These are phyloP conservation scores for Coprinellus aureogranulatus DNA, from an alignment of 768 basidiomycete species.

Conservation along the genomic window DNA sequence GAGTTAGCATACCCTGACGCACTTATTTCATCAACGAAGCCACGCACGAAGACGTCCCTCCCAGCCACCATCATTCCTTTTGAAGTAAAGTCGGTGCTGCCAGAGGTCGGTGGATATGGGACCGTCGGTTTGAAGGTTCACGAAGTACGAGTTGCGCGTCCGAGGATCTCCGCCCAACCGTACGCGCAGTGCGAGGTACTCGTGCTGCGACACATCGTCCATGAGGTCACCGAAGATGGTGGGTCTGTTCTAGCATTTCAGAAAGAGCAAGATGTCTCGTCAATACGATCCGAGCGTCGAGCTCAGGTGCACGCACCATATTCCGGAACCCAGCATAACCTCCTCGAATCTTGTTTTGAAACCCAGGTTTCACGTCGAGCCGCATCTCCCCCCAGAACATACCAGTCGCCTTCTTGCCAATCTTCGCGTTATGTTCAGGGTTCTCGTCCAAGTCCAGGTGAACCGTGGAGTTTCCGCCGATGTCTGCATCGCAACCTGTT, in stretches of 20 bases:
- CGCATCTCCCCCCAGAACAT: conserved; percentile 82
- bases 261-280: no score
- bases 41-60: conserved; percentile 78
- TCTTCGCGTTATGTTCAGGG: conserved; percentile 40
- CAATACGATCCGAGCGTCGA: no score
- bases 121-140: conserved; percentile 90
- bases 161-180: conserved; percentile 74
- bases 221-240: conserved; percentile 82
- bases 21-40: no score
- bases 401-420: conserved; percentile 52
- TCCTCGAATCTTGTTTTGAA: conserved; percentile 67
- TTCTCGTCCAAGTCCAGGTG: conserved; percentile 66
- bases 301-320: conserved; percentile 53
- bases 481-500: conserved; percentile 83
- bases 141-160: conserved; percentile 83
- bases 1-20: no score
- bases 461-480: conserved; percentile 81
- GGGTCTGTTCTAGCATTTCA: conserved; percentile 76
- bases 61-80: conserved; percentile 64
- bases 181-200: conserved; percentile 77
- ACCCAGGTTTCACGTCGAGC: conserved; percentile 60
- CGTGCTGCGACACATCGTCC: conserved; percentile 81
- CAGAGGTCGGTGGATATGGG: conserved; percentile 82
- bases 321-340: conserved; percentile 93
- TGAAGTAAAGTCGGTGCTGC: conserved; percentile 89